Evolutionary conservation across 139 green algal genomes (phyloP).

Genomic region (Edaphochlamys debaryana): DNA sequence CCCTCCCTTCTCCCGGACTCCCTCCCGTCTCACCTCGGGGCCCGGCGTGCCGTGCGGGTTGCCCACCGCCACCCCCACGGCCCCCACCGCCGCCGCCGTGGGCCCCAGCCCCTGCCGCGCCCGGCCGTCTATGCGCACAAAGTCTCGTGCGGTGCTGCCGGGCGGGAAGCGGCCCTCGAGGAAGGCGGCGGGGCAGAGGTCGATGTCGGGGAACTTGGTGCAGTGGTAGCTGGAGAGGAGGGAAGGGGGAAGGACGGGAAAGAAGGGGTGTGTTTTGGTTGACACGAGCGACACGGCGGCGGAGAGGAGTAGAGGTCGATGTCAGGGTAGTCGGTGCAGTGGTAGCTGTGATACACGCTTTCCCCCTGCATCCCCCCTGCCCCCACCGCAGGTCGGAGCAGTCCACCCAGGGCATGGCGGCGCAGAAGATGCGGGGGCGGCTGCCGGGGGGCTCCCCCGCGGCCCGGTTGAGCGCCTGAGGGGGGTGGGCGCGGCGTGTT

Average conservation of each 20-base stretch:
- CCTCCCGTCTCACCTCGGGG: background rate
- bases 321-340: constrained; percentile 82
- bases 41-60: background rate
- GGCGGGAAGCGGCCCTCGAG: constrained; percentile 83
- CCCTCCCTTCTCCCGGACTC: background rate
- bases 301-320: constrained; percentile 84
- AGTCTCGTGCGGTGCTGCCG: constrained; percentile 81
- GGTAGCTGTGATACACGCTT: too few species aligned
- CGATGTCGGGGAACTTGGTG: constrained; percentile 74
- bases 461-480: constrained; percentile 19
- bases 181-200: constrained; percentile 81
- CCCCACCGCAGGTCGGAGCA: constrained; percentile 73
- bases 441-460: constrained; percentile 22
- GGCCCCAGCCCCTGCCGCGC: background rate
- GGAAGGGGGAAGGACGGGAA: background rate
- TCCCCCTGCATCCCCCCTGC: too few species aligned
- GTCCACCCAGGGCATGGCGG: constrained; percentile 80
- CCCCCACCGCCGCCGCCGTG: constrained; percentile 23
- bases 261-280: background rate
- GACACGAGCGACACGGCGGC: too few species aligned
- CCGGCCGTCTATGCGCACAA: constrained; percentile 76
- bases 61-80: constrained; percentile 7
- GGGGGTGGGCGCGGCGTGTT: background rate
- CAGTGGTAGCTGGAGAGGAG: constrained; percentile 81
- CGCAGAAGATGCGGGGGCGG: constrained; percentile 68